phyloP scores from a whole-genome alignment of 2,329 filamentous ascomycete genomes.

The Cytospora piceae region DNA sequence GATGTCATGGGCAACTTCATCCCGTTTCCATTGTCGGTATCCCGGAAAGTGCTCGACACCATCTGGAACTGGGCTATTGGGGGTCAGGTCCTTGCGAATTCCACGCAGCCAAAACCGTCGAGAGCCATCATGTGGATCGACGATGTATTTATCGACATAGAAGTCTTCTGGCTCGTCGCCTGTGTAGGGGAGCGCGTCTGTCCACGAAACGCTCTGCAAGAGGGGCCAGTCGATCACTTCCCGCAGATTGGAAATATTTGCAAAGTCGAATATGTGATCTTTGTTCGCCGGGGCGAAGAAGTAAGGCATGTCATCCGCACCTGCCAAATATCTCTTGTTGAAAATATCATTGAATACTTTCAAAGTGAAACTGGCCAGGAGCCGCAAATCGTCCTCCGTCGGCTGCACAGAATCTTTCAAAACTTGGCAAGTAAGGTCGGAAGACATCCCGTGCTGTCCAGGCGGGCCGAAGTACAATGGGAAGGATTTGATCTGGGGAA shows the following conservation, averaged over 20 bases:
- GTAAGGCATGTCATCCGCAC: slow-evolving; percentile 72
- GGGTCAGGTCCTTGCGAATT: slow-evolving; percentile 61
- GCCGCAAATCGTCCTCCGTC: slow-evolving; percentile 48
- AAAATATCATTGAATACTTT: slow-evolving; percentile 82
- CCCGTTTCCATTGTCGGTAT: slow-evolving; percentile 47
- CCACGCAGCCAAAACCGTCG: slow-evolving; percentile 62
- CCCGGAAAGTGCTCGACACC: slow-evolving; percentile 50
- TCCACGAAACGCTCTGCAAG: slow-evolving; percentile 47
- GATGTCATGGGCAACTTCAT: slow-evolving; percentile 59
- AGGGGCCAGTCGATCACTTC: slow-evolving; percentile 64
- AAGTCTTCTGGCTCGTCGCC: slow-evolving; percentile 51
- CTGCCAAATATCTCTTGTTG: slow-evolving; percentile 78
- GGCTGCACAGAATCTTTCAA: slow-evolving; percentile 50
- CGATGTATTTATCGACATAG: slow-evolving; percentile 57
- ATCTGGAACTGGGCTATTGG: slow-evolving; percentile 67
- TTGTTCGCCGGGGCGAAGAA: slow-evolving; percentile 69
- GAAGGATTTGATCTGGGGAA: slow-evolving; percentile 70
- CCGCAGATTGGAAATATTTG: slow-evolving; percentile 31
- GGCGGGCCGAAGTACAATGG: slow-evolving; percentile 68
- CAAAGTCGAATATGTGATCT: slow-evolving; percentile 38
- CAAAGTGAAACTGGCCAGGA: slow-evolving; percentile 74
- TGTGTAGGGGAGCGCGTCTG: slow-evolving; percentile 44
- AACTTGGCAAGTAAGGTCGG: slow-evolving; percentile 56
- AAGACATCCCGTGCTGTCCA: slow-evolving; percentile 54
- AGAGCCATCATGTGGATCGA: slow-evolving; percentile 65